Conservation (phyloP, 208 protist genomes). For the Crithidia expoeki region DNA sequence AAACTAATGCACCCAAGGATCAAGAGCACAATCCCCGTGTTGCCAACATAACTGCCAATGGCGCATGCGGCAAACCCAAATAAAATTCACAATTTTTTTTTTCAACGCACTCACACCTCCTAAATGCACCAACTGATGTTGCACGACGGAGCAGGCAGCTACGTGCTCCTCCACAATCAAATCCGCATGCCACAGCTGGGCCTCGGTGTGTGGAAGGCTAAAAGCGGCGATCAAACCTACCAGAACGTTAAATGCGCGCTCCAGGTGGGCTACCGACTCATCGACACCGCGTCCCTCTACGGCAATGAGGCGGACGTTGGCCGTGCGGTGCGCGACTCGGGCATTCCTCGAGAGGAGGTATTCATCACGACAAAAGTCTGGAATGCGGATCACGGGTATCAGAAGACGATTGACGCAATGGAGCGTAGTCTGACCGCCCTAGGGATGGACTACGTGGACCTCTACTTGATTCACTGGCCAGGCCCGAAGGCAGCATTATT, state of each 20-base stretch:
- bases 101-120: not conserved
- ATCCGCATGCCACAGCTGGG: constrained; percentile 75
- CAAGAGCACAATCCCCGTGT: too few species aligned
- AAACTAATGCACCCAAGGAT: too few species aligned
- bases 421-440: constrained; percentile 82
- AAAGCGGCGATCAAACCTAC: constrained; percentile 42
- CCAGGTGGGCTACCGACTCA: constrained; percentile 82
- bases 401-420: constrained; percentile 67
- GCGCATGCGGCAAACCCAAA: too few species aligned
- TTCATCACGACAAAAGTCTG: constrained; percentile 93
- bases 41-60: too few species aligned
- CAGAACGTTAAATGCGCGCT: constrained; percentile 55
- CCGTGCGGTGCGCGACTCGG: constrained; percentile 51
- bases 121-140: not conserved
- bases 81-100: too few species aligned
- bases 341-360: constrained; percentile 83
- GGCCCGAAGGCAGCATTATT: constrained; percentile 49
- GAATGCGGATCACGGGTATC: constrained; percentile 67
- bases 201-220: constrained; percentile 62
- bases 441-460: constrained; percentile 93
- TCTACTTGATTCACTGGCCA: constrained; percentile 97
- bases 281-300: constrained; percentile 88
- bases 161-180: constrained; percentile 48
- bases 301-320: constrained; percentile 80
- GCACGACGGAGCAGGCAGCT: not conserved